These are phyloP conservation scores for Phtheirospermum japonicum DNA, from an alignment of 257 asterid species.

Conservation along the genomic window DNA sequence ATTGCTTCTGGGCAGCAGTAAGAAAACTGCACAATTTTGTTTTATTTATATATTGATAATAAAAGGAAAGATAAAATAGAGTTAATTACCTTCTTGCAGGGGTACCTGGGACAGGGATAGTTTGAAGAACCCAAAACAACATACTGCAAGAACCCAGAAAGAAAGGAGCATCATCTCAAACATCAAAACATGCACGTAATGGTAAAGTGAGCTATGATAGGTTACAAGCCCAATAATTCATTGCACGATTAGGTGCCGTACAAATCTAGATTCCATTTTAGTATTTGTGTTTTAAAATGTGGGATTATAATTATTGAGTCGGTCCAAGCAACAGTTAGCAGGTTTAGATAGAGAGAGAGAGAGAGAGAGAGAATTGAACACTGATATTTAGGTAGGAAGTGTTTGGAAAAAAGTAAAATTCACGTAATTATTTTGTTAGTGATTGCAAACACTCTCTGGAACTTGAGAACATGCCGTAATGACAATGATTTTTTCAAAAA, in stretches of 20 bases:
- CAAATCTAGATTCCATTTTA: background rate
- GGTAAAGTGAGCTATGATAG: background rate
- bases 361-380: no score
- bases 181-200: background rate
- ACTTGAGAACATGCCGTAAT: no score
- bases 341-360: no score
- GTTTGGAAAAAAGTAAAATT: no score
- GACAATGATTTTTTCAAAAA: no score
- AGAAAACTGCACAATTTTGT: background rate
- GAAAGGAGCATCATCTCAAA: slow-evolving; percentile 30
- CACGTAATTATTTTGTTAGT: no score
- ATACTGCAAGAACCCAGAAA: slow-evolving; percentile 31
- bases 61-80: background rate
- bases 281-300: background rate
- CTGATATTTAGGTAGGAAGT: no score
- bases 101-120: slow-evolving; percentile 40
- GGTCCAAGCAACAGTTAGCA: slow-evolving; percentile 11
- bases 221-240: slow-evolving; percentile 10
- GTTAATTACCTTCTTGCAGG: slow-evolving; percentile 40
- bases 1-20: no score
- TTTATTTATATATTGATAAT: no score
- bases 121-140: slow-evolving; percentile 26
- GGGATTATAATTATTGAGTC: background rate
- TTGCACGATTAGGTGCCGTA: no score
- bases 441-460: no score